Base-by-base conservation (phyloP, 208 protist species). In the Acanthamoeba healyi region DNA sequence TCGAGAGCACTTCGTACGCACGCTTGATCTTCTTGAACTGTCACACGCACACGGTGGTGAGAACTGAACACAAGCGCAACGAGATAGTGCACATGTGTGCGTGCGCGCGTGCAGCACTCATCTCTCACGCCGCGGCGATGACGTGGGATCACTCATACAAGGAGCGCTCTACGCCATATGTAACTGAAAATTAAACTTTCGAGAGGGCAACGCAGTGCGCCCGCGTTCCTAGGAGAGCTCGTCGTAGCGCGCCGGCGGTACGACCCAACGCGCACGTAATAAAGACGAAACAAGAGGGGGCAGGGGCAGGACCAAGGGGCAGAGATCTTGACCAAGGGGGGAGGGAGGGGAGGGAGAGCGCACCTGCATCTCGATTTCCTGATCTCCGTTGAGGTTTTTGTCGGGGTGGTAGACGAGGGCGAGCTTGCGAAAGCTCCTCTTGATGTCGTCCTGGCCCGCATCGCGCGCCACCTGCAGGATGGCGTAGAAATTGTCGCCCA, bases 391-490 rank as follows among this genome's bases (percentile, higher is more conserved):
- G 44, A 46, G 19, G 65, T 97, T 96, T 84, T 97, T 97, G 70
- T 97, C 97, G 29, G 97, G 97, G 89, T 98, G 97, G 65, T 94
- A 96, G 72, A 97, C 77, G 1, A 97, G 72, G 2, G 96, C 94
- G 40, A 96, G 51, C 61, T 95, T 96, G 19, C 96, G 65, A 77
- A 97, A 97, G 17, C 95, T 96, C 89, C 87, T 95, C 81, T 96
- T 97, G 34, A 98, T 97, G 49, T 97, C 96, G 0, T 95, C 77
- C 63, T 96, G 82, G 40, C 79, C 92, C 0, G 96, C 94, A 56
- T 40, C 29, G 26, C 94, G 94, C n/a, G 74, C 56, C 5, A 96
- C 38, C 22, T 70, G 44, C 44, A 94, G 72, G 19, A 94, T 42
- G 32, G 34, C 34, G 58, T 82, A 93, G 56, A 49, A 86, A 67